Conservation (phyloP, 2,329 filamentous ascomycete genomes). For the Fusarium ambrosium region DNA sequence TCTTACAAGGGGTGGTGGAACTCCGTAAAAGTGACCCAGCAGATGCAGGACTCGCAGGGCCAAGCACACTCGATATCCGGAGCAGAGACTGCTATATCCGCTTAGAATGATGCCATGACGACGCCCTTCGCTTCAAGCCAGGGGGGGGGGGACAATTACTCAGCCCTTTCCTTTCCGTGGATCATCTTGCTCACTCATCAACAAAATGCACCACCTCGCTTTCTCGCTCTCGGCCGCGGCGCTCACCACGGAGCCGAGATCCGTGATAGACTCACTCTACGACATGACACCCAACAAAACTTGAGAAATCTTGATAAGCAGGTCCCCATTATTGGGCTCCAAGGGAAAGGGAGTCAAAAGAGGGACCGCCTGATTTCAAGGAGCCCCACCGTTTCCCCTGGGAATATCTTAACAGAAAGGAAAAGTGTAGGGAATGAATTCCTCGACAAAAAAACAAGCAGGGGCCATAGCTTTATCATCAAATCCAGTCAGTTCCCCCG, state of each 20-base stretch:
- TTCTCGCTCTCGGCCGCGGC: constrained; percentile 24
- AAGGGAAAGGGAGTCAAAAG: constrained; percentile 11
- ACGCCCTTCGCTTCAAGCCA: neutral
- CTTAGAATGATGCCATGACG: neutral
- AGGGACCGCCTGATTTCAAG: constrained; percentile 9
- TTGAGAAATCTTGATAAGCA: neutral
- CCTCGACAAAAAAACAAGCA: neutral
- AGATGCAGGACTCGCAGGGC: constrained; percentile 6
- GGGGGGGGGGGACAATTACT: neutral
- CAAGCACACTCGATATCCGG: constrained; percentile 29
- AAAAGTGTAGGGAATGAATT: neutral
- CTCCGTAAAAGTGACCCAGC: neutral
- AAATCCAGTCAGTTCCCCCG: neutral
- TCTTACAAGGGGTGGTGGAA: neutral
- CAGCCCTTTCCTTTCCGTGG: neutral
- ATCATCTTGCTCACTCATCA: constrained; percentile 23
- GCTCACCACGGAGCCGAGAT: constrained; percentile 33
- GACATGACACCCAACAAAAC: neutral
- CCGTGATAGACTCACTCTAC: constrained; percentile 5
- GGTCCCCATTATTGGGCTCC: constrained; percentile 40
- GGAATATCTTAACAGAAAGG: constrained; percentile 16
- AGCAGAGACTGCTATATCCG: constrained; percentile 30
- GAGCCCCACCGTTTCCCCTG: constrained; percentile 28
- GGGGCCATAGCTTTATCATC: neutral
- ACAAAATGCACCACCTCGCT: neutral